Evolutionary conservation across 78 protist genomes (phyloP), one percentile per base, ranked within the genome.

Genomic region (Isochrysis galbana): DNA sequence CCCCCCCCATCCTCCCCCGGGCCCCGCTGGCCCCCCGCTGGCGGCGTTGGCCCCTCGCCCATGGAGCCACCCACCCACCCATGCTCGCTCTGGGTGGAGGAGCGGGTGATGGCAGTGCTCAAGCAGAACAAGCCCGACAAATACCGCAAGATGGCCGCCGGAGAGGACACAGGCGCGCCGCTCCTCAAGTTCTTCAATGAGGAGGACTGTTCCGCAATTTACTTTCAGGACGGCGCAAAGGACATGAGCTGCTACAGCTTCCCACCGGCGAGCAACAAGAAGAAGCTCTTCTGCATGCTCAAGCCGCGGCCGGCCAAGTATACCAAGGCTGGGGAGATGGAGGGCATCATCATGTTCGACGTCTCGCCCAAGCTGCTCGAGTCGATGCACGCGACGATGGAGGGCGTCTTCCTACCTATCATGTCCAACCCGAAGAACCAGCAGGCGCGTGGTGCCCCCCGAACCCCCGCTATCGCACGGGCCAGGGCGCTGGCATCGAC

Each of bases 401-500:
- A 34, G 39, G 61, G 82, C 46, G 86, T 77, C 1, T 77, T 41
- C 86, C 5, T 39, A 29, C 86, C 86, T 25, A 19, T 77, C 11
- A 1, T 77, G n/a, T 14, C 86, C 32, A 77, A 77, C 47, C 86
- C 86, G 48, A 5, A 21, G 29, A 41, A 41, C 47, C 46, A 41
- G 47, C 11, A 23, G 54, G 94, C 91, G 1, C 10, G n/a, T n/a
- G n/a, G n/a, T n/a, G n/a, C n/a, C n/a, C n/a, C n/a, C n/a, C 10
- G 61, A 90, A 93, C 87, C 36, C 36, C 48, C 19, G 11, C 34
- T 55, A 82, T 38, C 39, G 44, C 14, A 7, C n/a, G 54, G 36
- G 7, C 7, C 5, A 22, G 44, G 54, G 93, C 7, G 95, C 90
- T 26, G 93, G 88, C 14, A 46, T 92, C n/a, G n/a, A n/a, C n/a